phyloP scores from a whole-genome alignment of 1,284 basidiomycete species.

The Papiliotrema fonsecae region DNA sequence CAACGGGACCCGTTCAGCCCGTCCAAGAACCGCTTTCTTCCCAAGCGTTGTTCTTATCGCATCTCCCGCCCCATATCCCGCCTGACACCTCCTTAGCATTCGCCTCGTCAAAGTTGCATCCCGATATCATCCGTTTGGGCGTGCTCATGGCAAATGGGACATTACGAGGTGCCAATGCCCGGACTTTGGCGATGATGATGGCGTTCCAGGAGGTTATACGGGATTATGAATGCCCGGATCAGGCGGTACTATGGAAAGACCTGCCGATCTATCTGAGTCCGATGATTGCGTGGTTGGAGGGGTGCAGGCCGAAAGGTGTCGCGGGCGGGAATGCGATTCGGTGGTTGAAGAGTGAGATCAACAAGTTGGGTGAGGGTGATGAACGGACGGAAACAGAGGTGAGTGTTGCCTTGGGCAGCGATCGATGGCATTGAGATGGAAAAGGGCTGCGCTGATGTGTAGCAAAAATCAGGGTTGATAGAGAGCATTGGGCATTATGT shows the following conservation, averaged over 20 bases:
- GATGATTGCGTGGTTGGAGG: slow-evolving; percentile 48
- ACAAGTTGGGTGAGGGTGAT: slow-evolving; percentile 76
- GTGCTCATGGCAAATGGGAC: slow-evolving; percentile 41
- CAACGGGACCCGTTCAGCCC: background rate
- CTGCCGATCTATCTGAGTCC: slow-evolving; percentile 43
- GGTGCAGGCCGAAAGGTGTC: slow-evolving; percentile 47
- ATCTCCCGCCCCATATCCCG: slow-evolving; percentile 55
- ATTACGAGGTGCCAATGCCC: slow-evolving; percentile 48
- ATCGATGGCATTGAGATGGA: background rate
- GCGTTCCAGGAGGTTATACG: slow-evolving; percentile 50
- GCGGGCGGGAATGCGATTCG: slow-evolving; percentile 49
- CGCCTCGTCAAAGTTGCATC: slow-evolving; percentile 36
- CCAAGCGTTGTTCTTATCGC: slow-evolving; percentile 54
- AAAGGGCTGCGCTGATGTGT: slow-evolving; percentile 1
- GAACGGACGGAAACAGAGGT: slow-evolving; percentile 76
- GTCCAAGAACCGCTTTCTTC: slow-evolving; percentile 4
- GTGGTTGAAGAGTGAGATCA: slow-evolving; percentile 92
- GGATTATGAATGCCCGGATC: slow-evolving; percentile 43
- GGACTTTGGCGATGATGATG: slow-evolving; percentile 50
- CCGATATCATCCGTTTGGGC: slow-evolving; percentile 42
- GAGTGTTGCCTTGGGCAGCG: too few relatives aligned
- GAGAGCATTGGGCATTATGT: slow-evolving; percentile 90
- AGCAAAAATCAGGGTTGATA: slow-evolving; percentile 84
- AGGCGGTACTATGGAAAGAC: slow-evolving; percentile 45
- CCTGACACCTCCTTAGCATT: slow-evolving; percentile 32